These are phyloP conservation scores for Tolypocladium pustulatum DNA, from an alignment of 2,329 filamentous ascomycete species.

Conservation along the genomic window DNA sequence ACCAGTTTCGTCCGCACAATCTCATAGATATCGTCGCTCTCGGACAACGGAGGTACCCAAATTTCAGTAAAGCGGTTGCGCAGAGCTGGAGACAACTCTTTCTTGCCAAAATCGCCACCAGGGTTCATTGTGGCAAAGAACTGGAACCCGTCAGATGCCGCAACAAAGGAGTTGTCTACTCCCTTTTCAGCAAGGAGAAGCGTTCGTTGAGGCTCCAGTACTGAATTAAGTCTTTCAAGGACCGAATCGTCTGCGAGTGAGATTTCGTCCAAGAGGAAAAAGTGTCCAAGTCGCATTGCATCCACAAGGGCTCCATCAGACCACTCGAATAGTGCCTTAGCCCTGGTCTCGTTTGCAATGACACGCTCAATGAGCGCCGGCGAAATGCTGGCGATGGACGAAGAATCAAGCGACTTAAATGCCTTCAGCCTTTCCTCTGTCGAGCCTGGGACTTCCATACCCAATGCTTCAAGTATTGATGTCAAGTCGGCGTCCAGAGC, in stretches of 20 bases:
- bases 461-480: conserved; percentile 29
- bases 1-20: conserved; percentile 73
- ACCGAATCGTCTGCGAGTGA: conserved; percentile 97
- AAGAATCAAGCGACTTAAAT: conserved; percentile 39
- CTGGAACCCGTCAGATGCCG: conserved; percentile 71
- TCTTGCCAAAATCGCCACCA: conserved; percentile 96
- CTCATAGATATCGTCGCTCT: conserved; percentile 74
- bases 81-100: conserved; percentile 88
- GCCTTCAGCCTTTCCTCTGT: conserved; percentile 46
- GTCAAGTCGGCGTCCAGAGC: conserved; percentile 52
- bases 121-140: conserved; percentile 99
- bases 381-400: conserved; percentile 39
- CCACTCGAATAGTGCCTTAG: conserved; percentile 91
- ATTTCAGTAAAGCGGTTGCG: conserved; percentile 98
- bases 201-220: conserved; percentile 78
- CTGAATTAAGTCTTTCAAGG: conserved; percentile 89
- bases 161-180: conserved; percentile 68
- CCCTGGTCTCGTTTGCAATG: conserved; percentile 43
- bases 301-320: conserved; percentile 86
- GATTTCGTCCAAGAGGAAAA: conserved; percentile 94
- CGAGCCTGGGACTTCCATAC: conserved; percentile 27
- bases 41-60: conserved; percentile 85
- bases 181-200: conserved; percentile 92
- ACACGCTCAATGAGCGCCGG: conserved; percentile 36
- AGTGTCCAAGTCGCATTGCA: conserved; percentile 81